Evolutionary conservation across 768 basidiomycete genomes (phyloP), one percentile per base, ranked within the genome.

Genomic region (Termitomyces titanicus): DNA sequence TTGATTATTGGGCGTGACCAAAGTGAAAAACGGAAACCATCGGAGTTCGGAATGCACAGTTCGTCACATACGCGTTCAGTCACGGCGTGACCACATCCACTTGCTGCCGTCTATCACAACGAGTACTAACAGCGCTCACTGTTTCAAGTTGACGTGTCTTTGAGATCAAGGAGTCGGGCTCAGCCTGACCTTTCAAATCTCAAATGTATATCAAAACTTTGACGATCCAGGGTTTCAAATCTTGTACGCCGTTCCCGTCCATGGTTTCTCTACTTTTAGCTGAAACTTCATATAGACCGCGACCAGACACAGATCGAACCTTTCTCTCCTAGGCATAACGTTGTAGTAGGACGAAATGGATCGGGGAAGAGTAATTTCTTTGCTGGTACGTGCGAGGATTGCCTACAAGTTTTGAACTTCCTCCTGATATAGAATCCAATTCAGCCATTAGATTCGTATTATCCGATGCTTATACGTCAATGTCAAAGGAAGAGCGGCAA

Each of bases 341-440:
- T 98, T 11, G 94, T 98, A 9, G 95, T 98, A 8, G 96, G 97
- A 13, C 76, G 97, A 40, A 98, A 99, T 81, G 97, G 97, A 12
- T 93, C 91, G 6, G 97, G 97, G 48, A 99, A 99, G 78, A 94
- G 92, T 65, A 99, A 98, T 70, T 98, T 99, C 79, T 99, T 99
- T 71, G 87, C 92, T 35, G 94, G 92, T 89, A 49, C 60, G 86
- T 68, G 25, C n/a, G 35, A 24, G 24, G 10, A 3, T 18, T 10
- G 5, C 25, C n/a, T 25, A 24, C 15, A 11, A 48, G n/a, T 37
- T n/a, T 39, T 39, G 25, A 17, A n/a, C 13, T 38, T 37, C 8
- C 35, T 20, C 24, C 29, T 33, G 27, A 47, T 20, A 40, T 13
- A 20, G 33, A 46, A 18, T 20, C 27, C n/a, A 8, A 12, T 38